These are phyloP conservation scores for Neurospora crassa DNA, from an alignment of 2,329 filamentous ascomycete genomes.

Conservation along the genomic window DNA sequence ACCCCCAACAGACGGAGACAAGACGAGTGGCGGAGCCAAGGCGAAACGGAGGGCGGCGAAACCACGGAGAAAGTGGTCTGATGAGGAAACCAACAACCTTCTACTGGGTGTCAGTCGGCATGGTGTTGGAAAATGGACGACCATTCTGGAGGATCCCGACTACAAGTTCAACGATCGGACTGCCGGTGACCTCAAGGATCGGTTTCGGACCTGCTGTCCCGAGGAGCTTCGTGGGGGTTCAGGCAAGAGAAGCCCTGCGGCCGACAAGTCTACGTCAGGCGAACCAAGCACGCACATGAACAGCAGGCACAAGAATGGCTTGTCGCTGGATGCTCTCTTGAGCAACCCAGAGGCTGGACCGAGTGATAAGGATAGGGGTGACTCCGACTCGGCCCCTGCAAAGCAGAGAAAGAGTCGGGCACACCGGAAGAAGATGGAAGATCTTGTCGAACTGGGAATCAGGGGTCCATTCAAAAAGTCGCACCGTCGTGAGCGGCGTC, in stretches of 20 bases:
- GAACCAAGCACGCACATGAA: conserved; percentile 9
- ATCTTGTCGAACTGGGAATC: conserved; percentile 44
- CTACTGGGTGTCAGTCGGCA: conserved; percentile 52
- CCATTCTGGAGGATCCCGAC: conserved; percentile 50
- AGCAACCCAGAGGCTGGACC: conserved; percentile 33
- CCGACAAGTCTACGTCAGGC: conserved; percentile 6
- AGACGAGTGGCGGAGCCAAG: conserved; percentile 24
- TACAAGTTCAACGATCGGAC: conserved; percentile 53
- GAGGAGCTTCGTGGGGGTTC: conserved; percentile 42
- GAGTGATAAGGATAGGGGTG: conserved; percentile 13
- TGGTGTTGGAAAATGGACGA: conserved; percentile 57
- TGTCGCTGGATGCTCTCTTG: conserved; percentile 48
- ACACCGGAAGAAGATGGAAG: conserved; percentile 34
- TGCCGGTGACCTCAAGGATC: conserved; percentile 55
- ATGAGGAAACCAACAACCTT: conserved; percentile 54
- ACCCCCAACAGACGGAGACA: conserved; percentile 15
- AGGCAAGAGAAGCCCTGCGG: conserved; percentile 20
- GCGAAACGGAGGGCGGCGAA: conserved; percentile 46
- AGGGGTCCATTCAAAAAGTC: conserved; percentile 54
- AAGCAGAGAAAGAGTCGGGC: conserved; percentile 27
- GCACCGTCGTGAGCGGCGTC: conserved; percentile 46
- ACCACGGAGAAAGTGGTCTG: conserved; percentile 53
- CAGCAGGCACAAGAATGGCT: conserved; percentile 35
- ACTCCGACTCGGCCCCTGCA: conserved; percentile 15
- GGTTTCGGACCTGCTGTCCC: conserved; percentile 57